Base-by-base conservation (phyloP, 305 asterid genomes). In the Rubia occidens region DNA sequence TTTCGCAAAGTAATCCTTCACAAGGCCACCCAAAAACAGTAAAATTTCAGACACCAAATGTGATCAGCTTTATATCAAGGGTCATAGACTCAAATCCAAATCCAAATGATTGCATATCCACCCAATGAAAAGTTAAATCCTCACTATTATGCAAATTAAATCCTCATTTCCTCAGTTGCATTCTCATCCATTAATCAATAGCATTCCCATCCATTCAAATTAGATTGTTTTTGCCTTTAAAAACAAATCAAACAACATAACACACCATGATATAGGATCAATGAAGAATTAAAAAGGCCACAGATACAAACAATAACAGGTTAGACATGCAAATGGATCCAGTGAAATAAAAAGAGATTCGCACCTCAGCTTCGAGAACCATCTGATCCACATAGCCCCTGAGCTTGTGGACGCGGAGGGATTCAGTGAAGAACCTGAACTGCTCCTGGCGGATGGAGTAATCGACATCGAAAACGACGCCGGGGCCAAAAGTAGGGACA, bases 401-500 rank as follows among this genome's bases (percentile, higher is more conserved):
- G 77, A 92, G 85, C 85, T 92, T 92, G 65, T 69, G 85, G 54
- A 87, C 97, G 74, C 97, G 84, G 26, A 90, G 90, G 8, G 98
- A 81, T 81, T 92, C 98, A 11, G 98, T 92, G 75, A 92, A 92
- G 76, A 92, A 90, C 82, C 97, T 86, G 80, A 93, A 93, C 85
- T 93, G 97, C 81, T 93, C 98, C 77, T 90, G 96, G 80, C 98
- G 79, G 42, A 93, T 67, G 11, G 86, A 82, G 40, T 92, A 92
- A 58, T 92, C 97, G 55, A 92, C 98, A 78, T 92, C 98, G 73
- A 93, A 90, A 66, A 93, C 98, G 45, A 92, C 96, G 2, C 98
- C 98, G 0, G 98, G 98, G 13, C 98, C 98, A 45, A 90, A 93
- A 1, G 97, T 93, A 4, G 98, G 98, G 76, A 92, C 98, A 66